These are phyloP conservation scores for Aphanocladium album DNA, from an alignment of 2,329 filamentous ascomycete genomes.

Conservation along the genomic window DNA sequence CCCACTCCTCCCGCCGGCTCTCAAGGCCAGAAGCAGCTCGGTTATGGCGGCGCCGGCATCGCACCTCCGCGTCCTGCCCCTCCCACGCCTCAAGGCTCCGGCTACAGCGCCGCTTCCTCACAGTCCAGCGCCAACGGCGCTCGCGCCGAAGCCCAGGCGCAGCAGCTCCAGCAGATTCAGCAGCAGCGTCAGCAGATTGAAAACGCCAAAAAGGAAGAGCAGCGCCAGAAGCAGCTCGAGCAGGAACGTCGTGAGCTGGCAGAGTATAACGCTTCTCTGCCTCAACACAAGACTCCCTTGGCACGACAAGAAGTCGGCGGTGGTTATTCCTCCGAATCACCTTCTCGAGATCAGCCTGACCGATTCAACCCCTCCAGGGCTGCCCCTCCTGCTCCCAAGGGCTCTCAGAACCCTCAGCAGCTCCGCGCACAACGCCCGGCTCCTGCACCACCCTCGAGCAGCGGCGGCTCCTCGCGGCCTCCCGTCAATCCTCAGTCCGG, in stretches of 20 bases:
- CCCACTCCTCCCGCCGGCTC: conserved; percentile 57
- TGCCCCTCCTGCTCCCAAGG: conserved; percentile 72
- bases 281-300: conserved; percentile 71
- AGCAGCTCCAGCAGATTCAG: conserved; percentile 38
- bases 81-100: conserved; percentile 38
- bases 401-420: conserved; percentile 47
- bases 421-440: conserved; percentile 74
- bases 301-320: conserved; percentile 88
- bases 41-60: conserved; percentile 55
- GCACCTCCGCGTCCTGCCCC: conserved; percentile 65
- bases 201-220: conserved; percentile 49
- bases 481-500: conserved; percentile 46
- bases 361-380: conserved; percentile 83
- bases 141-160: conserved; percentile 42
- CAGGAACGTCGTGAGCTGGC: conserved; percentile 74
- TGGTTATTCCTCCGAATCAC: conserved; percentile 4
- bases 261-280: conserved; percentile 84
- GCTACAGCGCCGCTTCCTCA: conserved; percentile 34
- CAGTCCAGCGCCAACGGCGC: conserved; percentile 34
- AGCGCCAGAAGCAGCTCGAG: conserved; percentile 51
- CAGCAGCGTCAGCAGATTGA: conserved; percentile 55
- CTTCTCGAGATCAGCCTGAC: conserved; percentile 41
- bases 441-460: conserved; percentile 59
- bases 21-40: conserved; percentile 59
- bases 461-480: conserved; percentile 40